A percentile compares a stretch with the other conserved stretches of the same genome.
Conservation (phyloP, 2,329 filamentous ascomycete species). For the Trichoderma asperellum region DNA sequence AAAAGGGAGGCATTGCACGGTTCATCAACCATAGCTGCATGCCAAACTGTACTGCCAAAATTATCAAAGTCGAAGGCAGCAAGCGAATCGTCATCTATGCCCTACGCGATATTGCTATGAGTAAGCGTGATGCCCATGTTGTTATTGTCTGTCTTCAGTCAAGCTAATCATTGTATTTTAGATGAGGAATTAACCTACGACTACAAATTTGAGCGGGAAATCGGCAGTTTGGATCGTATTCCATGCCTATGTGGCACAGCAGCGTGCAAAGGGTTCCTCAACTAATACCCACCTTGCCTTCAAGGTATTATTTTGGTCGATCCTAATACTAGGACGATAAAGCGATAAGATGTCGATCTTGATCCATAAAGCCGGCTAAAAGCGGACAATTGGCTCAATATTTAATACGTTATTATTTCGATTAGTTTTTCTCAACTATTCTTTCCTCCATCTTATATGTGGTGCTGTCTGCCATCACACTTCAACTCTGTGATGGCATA, state of each 20-base stretch:
- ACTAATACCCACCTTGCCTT: constrained; percentile 58
- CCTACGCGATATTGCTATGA: constrained; percentile 88
- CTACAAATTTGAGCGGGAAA: constrained; percentile 99
- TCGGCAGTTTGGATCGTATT: constrained; percentile 91
- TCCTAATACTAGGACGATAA: not conserved
- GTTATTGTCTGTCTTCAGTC: constrained; percentile 29
- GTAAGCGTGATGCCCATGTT: constrained; percentile 60
- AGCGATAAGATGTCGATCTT: not conserved
- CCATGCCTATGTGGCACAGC: constrained; percentile 95
- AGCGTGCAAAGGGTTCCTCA: constrained; percentile 98
- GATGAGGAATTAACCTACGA: constrained; percentile 99
- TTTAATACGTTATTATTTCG: constrained; percentile 15
- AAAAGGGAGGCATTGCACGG: constrained; percentile 95
- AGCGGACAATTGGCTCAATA: constrained; percentile 8
- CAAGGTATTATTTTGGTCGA: not conserved
- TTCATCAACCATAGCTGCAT: constrained; percentile 99
- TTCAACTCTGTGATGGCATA: constrained; percentile 21
- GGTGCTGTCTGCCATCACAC: not conserved
- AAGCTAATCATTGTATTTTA: constrained; percentile 48
- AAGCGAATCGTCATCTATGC: constrained; percentile 99
- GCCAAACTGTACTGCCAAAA: constrained; percentile 98
- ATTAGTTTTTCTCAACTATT: not conserved
- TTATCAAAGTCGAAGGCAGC: constrained; percentile 97
- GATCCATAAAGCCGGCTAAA: not conserved
- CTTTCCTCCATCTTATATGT: not conserved